Evolutionary conservation across 2,329 filamentous ascomycete species (phyloP).

Genomic region (Alternaria brassicicola): DNA sequence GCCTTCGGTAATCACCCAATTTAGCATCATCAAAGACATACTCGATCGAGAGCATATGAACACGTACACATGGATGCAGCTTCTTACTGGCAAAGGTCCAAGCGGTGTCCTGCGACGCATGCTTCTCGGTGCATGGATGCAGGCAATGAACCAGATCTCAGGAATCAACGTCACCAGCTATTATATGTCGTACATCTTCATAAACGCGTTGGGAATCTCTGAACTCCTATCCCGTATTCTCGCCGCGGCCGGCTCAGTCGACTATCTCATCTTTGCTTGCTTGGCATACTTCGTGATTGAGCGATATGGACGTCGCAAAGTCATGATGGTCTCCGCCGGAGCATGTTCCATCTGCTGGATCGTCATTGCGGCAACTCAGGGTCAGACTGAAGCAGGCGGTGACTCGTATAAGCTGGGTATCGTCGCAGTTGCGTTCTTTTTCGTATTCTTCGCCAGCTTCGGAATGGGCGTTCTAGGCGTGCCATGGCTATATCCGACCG

Average conservation of each 20-base stretch:
- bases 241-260: conserved; percentile 55
- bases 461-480: conserved; percentile 45
- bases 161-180: conserved; percentile 47
- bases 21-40: conserved; percentile 49
- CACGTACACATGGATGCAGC: conserved; percentile 54
- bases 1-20: conserved; percentile 42
- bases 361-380: conserved; percentile 55
- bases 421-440: conserved; percentile 56
- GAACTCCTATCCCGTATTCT: conserved; percentile 43
- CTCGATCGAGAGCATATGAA: conserved; percentile 54
- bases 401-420: conserved; percentile 54
- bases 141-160: conserved; percentile 54
- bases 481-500: conserved; percentile 45
- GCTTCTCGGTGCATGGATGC: conserved; percentile 55
- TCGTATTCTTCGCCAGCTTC: conserved; percentile 45
- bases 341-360: conserved; percentile 59
- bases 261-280: conserved; percentile 54
- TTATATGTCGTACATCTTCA: conserved; percentile 52
- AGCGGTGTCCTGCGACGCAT: conserved; percentile 52
- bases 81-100: conserved; percentile 51
- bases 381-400: conserved; percentile 50
- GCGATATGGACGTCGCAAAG: conserved; percentile 54
- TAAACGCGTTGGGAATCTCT: conserved; percentile 48
- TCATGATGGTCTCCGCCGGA: conserved; percentile 57
- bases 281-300: conserved; percentile 56